Conservation (phyloP, 768 basidiomycete genomes). For the Calocybe indica region DNA sequence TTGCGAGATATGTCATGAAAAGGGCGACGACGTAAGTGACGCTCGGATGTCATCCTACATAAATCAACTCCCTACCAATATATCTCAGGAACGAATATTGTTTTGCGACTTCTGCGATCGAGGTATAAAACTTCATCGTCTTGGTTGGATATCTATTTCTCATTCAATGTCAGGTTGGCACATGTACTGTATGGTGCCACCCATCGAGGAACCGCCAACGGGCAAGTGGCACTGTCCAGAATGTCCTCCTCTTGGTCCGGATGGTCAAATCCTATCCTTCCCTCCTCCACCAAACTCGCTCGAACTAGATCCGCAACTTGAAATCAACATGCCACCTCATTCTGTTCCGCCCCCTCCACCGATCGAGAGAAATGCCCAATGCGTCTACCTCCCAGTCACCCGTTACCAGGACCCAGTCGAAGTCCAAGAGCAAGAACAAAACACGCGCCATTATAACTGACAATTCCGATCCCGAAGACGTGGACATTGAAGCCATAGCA, state of each 20-base stretch:
- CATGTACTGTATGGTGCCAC: conserved; percentile 72
- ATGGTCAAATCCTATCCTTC: conserved; percentile 7
- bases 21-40: conserved; percentile 81
- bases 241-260: conserved; percentile 37
- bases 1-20: conserved; percentile 81
- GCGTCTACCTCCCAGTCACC: conserved; percentile 33
- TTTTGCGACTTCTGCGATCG: conserved; percentile 95
- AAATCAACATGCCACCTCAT: neutral
- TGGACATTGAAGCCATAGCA: conserved; percentile 17
- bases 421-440: conserved; percentile 24
- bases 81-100: conserved; percentile 62
- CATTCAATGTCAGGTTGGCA: conserved; percentile 63
- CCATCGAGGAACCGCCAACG: conserved; percentile 62
- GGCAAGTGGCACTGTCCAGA: conserved; percentile 75
- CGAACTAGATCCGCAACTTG: conserved; percentile 1
- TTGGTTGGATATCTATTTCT: conserved; percentile 2
- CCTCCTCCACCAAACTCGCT: neutral
- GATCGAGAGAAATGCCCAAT: conserved; percentile 31
- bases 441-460: conserved; percentile 25
- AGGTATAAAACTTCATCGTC: conserved; percentile 36
- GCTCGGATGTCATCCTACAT: neutral
- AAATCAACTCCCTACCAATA: conserved; percentile 8
- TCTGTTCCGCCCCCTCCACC: conserved; percentile 5
- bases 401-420: conserved; percentile 5
- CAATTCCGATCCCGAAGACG: conserved; percentile 29